These are phyloP conservation scores for Pseudogymnoascus sp. DNA, from an alignment of 2,329 filamentous ascomycete species.

Conservation along the genomic window DNA sequence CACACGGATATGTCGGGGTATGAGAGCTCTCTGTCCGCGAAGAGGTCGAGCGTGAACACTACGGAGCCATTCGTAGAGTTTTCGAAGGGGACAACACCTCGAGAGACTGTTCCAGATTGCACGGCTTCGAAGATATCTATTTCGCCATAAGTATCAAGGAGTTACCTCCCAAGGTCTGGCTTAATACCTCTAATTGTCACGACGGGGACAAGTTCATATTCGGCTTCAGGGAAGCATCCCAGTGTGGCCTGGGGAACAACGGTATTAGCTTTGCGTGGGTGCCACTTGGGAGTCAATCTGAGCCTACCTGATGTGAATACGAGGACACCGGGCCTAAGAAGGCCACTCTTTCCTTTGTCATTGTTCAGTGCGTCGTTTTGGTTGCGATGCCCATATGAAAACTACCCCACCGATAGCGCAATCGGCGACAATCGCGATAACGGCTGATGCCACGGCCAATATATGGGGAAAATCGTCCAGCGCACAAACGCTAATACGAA, in stretches of 20 bases:
- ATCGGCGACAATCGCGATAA: slow-evolving; percentile 4
- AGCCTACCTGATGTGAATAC: slow-evolving; percentile 59
- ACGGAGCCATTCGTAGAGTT: slow-evolving; percentile 95
- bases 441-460: neutral
- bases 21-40: slow-evolving; percentile 61
- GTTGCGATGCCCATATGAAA: slow-evolving; percentile 7
- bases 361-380: neutral
- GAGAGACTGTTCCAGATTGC: slow-evolving; percentile 53
- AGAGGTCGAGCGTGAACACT: slow-evolving; percentile 78
- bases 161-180: slow-evolving; percentile 9
- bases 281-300: slow-evolving; percentile 15
- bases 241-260: slow-evolving; percentile 42
- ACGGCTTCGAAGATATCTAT: slow-evolving; percentile 74
- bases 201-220: slow-evolving; percentile 33
- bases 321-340: slow-evolving; percentile 58
- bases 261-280: slow-evolving; percentile 22
- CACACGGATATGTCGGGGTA: slow-evolving; percentile 68
- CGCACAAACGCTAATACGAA: neutral
- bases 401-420: slow-evolving; percentile 6
- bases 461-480: neutral
- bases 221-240: slow-evolving; percentile 35
- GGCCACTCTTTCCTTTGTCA: slow-evolving; percentile 31
- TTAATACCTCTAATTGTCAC: slow-evolving; percentile 35
- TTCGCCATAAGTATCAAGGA: neutral
- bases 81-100: slow-evolving; percentile 87